Base-by-base conservation (phyloP, 306 rosid genomes). In the Mucuna pruriens region DNA sequence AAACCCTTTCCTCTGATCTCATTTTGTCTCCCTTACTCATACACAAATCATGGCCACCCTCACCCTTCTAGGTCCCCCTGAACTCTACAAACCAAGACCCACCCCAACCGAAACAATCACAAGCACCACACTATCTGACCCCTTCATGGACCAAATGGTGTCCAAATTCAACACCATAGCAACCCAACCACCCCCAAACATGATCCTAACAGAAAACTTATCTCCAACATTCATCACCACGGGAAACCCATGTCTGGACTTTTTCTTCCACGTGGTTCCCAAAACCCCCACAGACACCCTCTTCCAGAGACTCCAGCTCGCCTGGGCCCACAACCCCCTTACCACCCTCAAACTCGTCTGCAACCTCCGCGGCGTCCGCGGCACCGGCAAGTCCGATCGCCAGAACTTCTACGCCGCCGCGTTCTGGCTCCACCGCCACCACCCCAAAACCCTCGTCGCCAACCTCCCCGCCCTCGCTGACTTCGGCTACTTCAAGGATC, bases 401-500 rank as follows among this genome's bases (percentile, higher is more conserved):
- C 66, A 77, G 12, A 82, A 90, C 7, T 88, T 85, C 80, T 87
- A 86, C 33, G 38, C 88, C 3, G 85, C 92, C 2, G 92, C 91
- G 7, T 13, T 91, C 4, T 92, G 91, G 91, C 88, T 91, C 46
- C 87, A 88, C 85, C 9, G 15, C 1, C 60, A 74, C 71, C 97
- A 93, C 76, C 97, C 94, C 42, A 89, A 82, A n/a, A 87, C 97
- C 26, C 89, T 92, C 0, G 90, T 87, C 0, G 70, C 58, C 82
- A 93, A 91, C 39, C 54, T 91, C 25, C 74, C 85, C 13, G 78
- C 91, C 9, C 81, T 93, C 5, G 91, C 90, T 4, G 86, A 76
- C 2, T 93, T 93, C 63, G 96, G 97, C 0, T 90, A 86, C 84
- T 87, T 91, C 80, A 91, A 93, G 73, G 97, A 93, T 72, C 84